Conservation (phyloP, 2,329 filamentous ascomycete species). For the Fonsecaea monophora region DNA sequence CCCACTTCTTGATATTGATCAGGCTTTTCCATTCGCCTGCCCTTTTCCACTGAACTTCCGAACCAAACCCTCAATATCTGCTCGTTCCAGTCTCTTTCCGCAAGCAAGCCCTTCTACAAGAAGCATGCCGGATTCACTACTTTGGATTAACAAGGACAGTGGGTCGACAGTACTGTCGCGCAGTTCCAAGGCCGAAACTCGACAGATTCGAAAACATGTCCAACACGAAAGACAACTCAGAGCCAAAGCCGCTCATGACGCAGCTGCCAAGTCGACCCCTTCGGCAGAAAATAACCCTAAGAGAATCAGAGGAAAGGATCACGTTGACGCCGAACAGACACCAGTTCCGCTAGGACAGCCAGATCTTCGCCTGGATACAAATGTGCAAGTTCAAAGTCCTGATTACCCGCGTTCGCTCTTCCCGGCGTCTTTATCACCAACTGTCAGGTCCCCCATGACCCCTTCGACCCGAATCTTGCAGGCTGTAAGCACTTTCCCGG, state of each 20-base stretch:
- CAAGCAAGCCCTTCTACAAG: neutral
- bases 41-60: neutral
- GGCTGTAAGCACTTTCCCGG: constrained; percentile 30
- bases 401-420: constrained; percentile 12
- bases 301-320: constrained; percentile 14
- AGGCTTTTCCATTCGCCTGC: neutral
- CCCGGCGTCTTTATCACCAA: constrained; percentile 9
- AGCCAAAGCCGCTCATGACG: constrained; percentile 28
- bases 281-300: constrained; percentile 7
- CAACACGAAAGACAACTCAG: constrained; percentile 36
- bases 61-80: neutral
- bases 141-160: constrained; percentile 38
- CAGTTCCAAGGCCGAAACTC: constrained; percentile 38
- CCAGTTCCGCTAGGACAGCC: constrained; percentile 4
- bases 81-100: neutral
- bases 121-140: constrained; percentile 33
- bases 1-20: neutral
- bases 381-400: constrained; percentile 15
- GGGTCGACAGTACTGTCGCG: constrained; percentile 34
- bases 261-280: constrained; percentile 13
- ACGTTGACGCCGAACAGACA: constrained; percentile 10
- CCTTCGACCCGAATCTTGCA: constrained; percentile 26
- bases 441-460: constrained; percentile 25
- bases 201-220: constrained; percentile 38
- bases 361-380: constrained; percentile 33